Evolutionary conservation across 352 stramenopile species (phyloP).

Genomic region (Globisporangium megalacanthum): DNA sequence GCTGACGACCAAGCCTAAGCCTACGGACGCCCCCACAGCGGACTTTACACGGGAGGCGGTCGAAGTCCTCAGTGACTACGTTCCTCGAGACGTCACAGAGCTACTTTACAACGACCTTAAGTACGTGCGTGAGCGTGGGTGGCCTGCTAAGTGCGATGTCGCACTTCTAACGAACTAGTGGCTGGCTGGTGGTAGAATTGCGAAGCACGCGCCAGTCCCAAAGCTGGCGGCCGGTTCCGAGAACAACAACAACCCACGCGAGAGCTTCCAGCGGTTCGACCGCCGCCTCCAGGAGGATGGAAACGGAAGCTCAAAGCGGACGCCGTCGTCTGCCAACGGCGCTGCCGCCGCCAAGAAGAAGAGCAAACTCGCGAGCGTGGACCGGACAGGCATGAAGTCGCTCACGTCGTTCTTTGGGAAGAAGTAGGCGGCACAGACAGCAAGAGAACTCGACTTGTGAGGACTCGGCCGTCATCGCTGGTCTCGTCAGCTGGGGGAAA

Average conservation of each 20-base stretch:
- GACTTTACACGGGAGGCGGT: constrained; percentile 37
- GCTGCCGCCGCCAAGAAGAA: constrained; percentile 58
- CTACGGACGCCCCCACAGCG: background rate
- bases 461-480: background rate
- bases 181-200: constrained; percentile 17
- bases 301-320: constrained; percentile 27
- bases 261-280: constrained; percentile 21
- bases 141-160: no score
- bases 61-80: constrained; percentile 52
- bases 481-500: no score
- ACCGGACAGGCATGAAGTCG: constrained; percentile 78
- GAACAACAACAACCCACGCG: constrained; percentile 5
- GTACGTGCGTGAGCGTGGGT: constrained; percentile 21
- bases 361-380: constrained; percentile 72
- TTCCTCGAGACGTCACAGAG: constrained; percentile 35
- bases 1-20: constrained; percentile 10
- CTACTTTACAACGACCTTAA: constrained; percentile 45
- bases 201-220: constrained; percentile 16
- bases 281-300: constrained; percentile 24
- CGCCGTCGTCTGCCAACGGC: constrained; percentile 18
- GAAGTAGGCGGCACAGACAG: constrained; percentile 27
- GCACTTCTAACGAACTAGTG: no score
- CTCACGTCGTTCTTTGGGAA: constrained; percentile 81
- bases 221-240: constrained; percentile 8
- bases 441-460: background rate